Conservation (phyloP, 169 alveolate species). For the Miamiensis avidus region DNA sequence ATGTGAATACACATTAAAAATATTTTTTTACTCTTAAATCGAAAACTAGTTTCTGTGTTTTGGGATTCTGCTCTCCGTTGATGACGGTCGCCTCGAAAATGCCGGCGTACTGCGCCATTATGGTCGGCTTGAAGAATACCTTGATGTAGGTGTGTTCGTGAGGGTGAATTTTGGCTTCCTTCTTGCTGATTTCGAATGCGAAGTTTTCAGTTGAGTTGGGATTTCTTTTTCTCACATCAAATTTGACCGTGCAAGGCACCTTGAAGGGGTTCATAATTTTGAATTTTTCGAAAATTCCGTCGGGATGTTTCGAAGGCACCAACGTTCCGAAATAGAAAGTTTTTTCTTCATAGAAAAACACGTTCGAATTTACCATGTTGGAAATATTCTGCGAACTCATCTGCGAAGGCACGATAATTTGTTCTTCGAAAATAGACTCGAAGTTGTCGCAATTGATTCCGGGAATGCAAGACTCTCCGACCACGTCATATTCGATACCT, state of each 20-base stretch:
- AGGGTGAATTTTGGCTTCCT: slow-evolving; percentile 86
- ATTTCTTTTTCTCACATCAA: slow-evolving; percentile 38
- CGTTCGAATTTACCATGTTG: slow-evolving; percentile 70
- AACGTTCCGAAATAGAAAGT: slow-evolving; percentile 94
- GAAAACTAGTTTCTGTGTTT: slow-evolving; percentile 84
- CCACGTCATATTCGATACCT: slow-evolving; percentile 86
- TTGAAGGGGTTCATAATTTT: slow-evolving; percentile 89
- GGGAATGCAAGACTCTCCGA: slow-evolving; percentile 93
- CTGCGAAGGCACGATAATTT: slow-evolving; percentile 87
- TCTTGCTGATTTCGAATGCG: slow-evolving; percentile 86
- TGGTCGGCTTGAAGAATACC: slow-evolving; percentile 89
- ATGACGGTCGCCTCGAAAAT: slow-evolving; percentile 90
- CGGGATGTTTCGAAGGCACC: slow-evolving; percentile 85
- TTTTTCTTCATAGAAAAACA: slow-evolving; percentile 91
- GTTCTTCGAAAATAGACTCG: slow-evolving; percentile 93
- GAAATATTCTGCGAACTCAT: slow-evolving; percentile 70
- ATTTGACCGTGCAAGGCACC: slow-evolving; percentile 47
- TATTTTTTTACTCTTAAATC: slow-evolving; percentile 70
- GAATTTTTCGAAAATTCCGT: slow-evolving; percentile 87
- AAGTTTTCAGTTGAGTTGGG: slow-evolving; percentile 81
- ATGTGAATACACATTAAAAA: neutral
- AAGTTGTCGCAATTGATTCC: slow-evolving; percentile 90
- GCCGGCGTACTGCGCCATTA: slow-evolving; percentile 89
- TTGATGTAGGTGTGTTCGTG: slow-evolving; percentile 91
- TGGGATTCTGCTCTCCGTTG: slow-evolving; percentile 85